Percentiles rank a stretch among this genome's conserved stretches.
Evolutionary conservation across 805 yeast genomes (phyloP).

Genomic region (Zygotorulaspora danielsina): DNA sequence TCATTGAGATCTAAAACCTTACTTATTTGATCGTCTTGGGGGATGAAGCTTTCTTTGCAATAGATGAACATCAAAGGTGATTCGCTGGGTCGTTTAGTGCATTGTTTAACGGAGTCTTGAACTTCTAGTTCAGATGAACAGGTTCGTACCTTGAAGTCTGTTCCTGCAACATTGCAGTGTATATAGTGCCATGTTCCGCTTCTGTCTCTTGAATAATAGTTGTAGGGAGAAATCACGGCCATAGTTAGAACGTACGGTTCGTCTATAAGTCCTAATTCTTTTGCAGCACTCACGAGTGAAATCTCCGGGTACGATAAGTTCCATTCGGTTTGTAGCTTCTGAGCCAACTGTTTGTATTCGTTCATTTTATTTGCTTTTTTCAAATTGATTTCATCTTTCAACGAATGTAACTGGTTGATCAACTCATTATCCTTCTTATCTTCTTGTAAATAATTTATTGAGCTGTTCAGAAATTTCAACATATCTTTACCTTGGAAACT

Average conservation of each 20-base stretch:
- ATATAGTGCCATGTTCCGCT: constrained; percentile 25
- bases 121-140: constrained; percentile 17
- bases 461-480: constrained; percentile 26
- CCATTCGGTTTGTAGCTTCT: constrained; percentile 27
- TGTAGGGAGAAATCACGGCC: constrained; percentile 30
- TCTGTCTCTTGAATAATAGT: constrained; percentile 23
- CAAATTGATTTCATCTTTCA: constrained; percentile 16
- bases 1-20: constrained; percentile 19
- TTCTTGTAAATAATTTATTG: constrained; percentile 25
- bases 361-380: constrained; percentile 22
- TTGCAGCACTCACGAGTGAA: constrained; percentile 25
- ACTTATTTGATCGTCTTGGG: constrained; percentile 15
- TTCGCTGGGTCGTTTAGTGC: constrained; percentile 27
- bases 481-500: constrained; percentile 34
- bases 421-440: constrained; percentile 13
- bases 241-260: constrained; percentile 25
- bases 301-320: constrained; percentile 30
- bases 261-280: constrained; percentile 25
- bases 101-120: constrained; percentile 21
- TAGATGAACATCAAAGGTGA: constrained; percentile 33
- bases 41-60: constrained; percentile 20
- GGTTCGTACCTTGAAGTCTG: constrained; percentile 20
- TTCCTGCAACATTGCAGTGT: constrained; percentile 13
- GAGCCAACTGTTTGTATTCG: constrained; percentile 28
- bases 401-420: constrained; percentile 9